Evolutionary conservation across 768 basidiomycete species (phyloP).

Genomic region (Russula dissimulans): DNA sequence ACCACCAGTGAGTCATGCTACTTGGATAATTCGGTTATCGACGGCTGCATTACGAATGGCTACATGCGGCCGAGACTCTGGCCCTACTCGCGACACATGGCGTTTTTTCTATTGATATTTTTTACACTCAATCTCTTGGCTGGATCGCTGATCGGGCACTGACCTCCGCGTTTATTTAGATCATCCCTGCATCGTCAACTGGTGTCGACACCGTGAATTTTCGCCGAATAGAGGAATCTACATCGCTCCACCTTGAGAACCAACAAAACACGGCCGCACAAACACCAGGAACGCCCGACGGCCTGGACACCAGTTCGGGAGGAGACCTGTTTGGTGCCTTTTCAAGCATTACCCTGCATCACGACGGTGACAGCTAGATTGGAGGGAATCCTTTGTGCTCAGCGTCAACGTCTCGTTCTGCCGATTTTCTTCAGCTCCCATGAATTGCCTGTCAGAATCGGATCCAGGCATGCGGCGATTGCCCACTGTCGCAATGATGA

Average conservation of each 20-base stretch:
- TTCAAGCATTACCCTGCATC: slow-evolving; percentile 80
- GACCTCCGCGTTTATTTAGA: slow-evolving; percentile 39
- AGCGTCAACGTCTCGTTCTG: not conserved
- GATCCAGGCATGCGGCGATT: not conserved
- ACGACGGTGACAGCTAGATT: slow-evolving; percentile 54
- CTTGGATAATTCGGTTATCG: not conserved
- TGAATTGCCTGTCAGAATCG: not conserved
- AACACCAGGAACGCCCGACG: slow-evolving; percentile 34
- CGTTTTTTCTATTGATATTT: not conserved
- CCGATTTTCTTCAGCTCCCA: not conserved
- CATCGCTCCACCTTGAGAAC: slow-evolving; percentile 77
- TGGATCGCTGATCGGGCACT: not conserved
- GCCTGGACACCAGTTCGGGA: slow-evolving; percentile 36
- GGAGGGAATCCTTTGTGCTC: not conserved
- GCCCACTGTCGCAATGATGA: not conserved
- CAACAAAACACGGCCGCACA: slow-evolving; percentile 28
- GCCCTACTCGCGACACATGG: not conserved
- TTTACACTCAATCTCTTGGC: not conserved
- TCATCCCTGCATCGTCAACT: slow-evolving; percentile 68
- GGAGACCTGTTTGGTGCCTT: slow-evolving; percentile 79
- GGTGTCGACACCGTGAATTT: slow-evolving; percentile 83
- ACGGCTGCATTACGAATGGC: not conserved
- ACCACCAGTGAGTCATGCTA: slow-evolving; percentile 65
- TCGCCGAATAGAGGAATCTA: slow-evolving; percentile 83
- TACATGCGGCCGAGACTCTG: not conserved